These are phyloP conservation scores for Amylostereum areolatum DNA, from an alignment of 1,284 basidiomycete genomes.

Conservation along the genomic window DNA sequence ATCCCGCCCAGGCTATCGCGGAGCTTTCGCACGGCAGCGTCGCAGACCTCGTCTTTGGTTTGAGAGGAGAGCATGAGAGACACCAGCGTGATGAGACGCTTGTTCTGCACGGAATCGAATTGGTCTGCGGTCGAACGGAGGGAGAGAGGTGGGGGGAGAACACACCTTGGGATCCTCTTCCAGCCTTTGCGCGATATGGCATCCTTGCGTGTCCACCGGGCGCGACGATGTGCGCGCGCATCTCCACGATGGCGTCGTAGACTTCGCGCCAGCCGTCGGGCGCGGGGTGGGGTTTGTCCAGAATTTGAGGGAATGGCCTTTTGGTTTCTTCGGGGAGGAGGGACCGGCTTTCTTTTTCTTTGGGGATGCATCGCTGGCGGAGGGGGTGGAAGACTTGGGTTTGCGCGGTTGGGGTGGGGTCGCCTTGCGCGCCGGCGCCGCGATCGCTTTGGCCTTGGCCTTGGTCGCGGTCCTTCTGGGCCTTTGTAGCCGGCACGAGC, in stretches of 20 bases:
- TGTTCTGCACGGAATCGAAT: conserved; percentile 45
- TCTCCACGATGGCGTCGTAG: conserved; percentile 73
- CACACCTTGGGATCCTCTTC: conserved; percentile 65
- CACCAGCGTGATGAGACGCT: conserved; percentile 80
- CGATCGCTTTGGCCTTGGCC: too few species aligned
- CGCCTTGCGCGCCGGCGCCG: too few species aligned
- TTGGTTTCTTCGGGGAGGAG: conserved; percentile 18
- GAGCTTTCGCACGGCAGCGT: conserved; percentile 77
- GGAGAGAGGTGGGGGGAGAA: not conserved
- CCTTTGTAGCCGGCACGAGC: too few species aligned
- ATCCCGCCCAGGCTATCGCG: conserved; percentile 72
- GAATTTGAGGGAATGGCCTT: conserved; percentile 36
- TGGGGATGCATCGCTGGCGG: too few species aligned
- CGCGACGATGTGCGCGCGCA: conserved; percentile 69
- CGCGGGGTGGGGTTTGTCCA: conserved; percentile 67
- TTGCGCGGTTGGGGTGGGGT: too few species aligned
- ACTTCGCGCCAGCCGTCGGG: conserved; percentile 71
- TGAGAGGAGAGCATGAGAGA: conserved; percentile 95
- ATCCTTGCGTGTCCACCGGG: conserved; percentile 92
- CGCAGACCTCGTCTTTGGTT: conserved; percentile 90
- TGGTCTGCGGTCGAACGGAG: not conserved
- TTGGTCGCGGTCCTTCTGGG: too few species aligned
- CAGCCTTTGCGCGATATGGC: conserved; percentile 57
- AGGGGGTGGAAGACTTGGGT: too few species aligned
- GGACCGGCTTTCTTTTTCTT: too few species aligned